Evolutionary conservation across 2,329 filamentous ascomycete genomes (phyloP).

Genomic region (Sporothrix luriei): DNA sequence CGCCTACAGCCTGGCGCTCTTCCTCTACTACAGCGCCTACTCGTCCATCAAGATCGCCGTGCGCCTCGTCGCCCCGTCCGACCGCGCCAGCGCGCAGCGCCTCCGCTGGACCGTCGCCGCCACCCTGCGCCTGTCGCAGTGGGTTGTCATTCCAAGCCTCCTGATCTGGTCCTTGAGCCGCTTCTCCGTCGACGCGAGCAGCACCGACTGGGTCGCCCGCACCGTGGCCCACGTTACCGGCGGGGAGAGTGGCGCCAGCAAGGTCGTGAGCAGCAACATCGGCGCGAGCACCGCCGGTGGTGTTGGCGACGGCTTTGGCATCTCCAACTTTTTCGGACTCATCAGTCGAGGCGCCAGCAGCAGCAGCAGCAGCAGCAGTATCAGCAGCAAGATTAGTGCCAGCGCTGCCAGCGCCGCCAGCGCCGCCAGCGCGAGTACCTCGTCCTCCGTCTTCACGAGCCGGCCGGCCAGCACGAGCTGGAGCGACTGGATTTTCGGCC

Average conservation of each 20-base stretch:
- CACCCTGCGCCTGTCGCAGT: constrained; percentile 75
- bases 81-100: constrained; percentile 59
- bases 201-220: constrained; percentile 37
- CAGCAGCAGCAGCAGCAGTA: constrained; percentile 13
- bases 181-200: constrained; percentile 85
- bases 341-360: constrained; percentile 17
- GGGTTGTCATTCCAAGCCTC: constrained; percentile 79
- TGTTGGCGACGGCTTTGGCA: constrained; percentile 21
- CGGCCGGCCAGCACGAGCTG: constrained; percentile 62
- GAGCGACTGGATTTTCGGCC: constrained; percentile 85
- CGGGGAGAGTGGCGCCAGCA: constrained; percentile 12
- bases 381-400: neutral
- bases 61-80: constrained; percentile 60
- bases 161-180: constrained; percentile 95
- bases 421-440: neutral
- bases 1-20: constrained; percentile 87
- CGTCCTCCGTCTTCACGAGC: neutral
- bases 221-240: constrained; percentile 36
- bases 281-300: no score
- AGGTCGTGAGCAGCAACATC: constrained; percentile 16
- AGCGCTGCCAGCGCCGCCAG: constrained; percentile 4
- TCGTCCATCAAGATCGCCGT: constrained; percentile 72
- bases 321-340: constrained; percentile 31
- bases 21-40: constrained; percentile 87
- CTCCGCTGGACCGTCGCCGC: constrained; percentile 72